Percentiles rank a stretch among this genome's conserved stretches.
These are phyloP conservation scores for Penicillium fuscoglaucum DNA, from an alignment of 2,329 filamentous ascomycete genomes.

Conservation along the genomic window DNA sequence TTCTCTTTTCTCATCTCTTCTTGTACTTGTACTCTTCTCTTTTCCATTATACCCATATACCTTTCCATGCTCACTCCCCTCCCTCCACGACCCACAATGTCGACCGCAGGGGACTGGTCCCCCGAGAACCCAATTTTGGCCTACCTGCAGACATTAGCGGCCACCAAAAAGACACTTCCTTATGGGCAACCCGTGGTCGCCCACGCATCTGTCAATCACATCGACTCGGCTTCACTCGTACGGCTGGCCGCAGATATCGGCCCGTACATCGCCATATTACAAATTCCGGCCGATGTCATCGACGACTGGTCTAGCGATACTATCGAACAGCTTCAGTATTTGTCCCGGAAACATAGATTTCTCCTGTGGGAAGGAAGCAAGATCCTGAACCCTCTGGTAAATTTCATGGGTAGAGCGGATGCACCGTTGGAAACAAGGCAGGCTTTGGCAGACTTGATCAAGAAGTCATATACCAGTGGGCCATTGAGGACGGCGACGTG, in stretches of 20 bases:
- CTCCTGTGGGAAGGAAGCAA: slow-evolving; percentile 45
- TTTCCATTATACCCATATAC: background rate
- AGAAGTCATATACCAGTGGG: slow-evolving; percentile 43
- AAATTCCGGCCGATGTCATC: slow-evolving; percentile 63
- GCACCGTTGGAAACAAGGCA: slow-evolving; percentile 32
- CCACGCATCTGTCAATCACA: slow-evolving; percentile 59
- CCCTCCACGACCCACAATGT: slow-evolving; percentile 20
- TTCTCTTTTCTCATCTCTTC: slow-evolving; percentile 1
- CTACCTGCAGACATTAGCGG: slow-evolving; percentile 38
- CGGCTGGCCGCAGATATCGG: slow-evolving; percentile 59
- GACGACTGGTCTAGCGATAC: slow-evolving; percentile 61
- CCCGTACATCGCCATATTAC: slow-evolving; percentile 61
- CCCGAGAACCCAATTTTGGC: slow-evolving; percentile 38
- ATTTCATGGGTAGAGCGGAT: slow-evolving; percentile 32
- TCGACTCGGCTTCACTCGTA: slow-evolving; percentile 56
- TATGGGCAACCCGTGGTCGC: slow-evolving; percentile 41
- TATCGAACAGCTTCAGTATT: slow-evolving; percentile 40
- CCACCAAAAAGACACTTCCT: slow-evolving; percentile 39
- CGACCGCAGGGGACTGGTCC: slow-evolving; percentile 13
- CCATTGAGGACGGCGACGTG: slow-evolving; percentile 40
- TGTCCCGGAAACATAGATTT: slow-evolving; percentile 41
- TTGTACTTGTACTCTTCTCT: slow-evolving; percentile 1
- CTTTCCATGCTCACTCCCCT: background rate
- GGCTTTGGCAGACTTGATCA: slow-evolving; percentile 36
- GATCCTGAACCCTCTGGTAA: slow-evolving; percentile 39